phyloP scores from a whole-genome alignment of 2,329 filamentous ascomycete genomes.

The Ascocoryne sarcoides region DNA sequence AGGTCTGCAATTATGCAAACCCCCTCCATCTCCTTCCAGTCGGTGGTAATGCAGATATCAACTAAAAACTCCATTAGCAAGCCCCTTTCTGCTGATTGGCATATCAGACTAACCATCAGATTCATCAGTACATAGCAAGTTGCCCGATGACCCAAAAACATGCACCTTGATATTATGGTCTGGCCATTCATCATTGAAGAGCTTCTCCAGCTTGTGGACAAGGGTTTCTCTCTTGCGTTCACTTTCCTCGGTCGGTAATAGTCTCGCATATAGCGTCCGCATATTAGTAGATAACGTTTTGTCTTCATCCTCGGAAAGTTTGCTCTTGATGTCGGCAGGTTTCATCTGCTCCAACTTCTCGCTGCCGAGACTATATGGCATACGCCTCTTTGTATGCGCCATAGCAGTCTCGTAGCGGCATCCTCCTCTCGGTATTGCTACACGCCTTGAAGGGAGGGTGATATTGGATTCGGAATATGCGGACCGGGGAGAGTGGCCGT shows the following conservation, averaged over 20 bases:
- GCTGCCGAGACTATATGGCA: slow-evolving; percentile 85
- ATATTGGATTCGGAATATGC: slow-evolving; percentile 84
- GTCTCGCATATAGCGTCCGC: slow-evolving; percentile 71
- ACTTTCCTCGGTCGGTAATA: slow-evolving; percentile 74
- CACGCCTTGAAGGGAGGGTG: slow-evolving; percentile 57
- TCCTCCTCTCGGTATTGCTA: slow-evolving; percentile 48
- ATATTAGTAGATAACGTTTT: slow-evolving; percentile 71
- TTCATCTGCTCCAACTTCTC: slow-evolving; percentile 67
- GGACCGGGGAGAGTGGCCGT: slow-evolving; percentile 79
- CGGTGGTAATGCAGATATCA: slow-evolving; percentile 93
- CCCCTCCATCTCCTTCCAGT: slow-evolving; percentile 77
- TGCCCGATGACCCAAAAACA: slow-evolving; percentile 96
- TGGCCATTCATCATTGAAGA: slow-evolving; percentile 88
- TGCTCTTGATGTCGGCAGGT: slow-evolving; percentile 62
- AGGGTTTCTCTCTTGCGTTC: slow-evolving; percentile 67
- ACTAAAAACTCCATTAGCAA: slow-evolving; percentile 43
- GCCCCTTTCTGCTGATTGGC: not conserved
- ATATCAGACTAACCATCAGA: slow-evolving; percentile 67
- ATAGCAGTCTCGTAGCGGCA: slow-evolving; percentile 88
- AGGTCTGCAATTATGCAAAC: slow-evolving; percentile 87
- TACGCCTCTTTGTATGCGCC: slow-evolving; percentile 71
- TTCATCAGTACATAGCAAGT: slow-evolving; percentile 86
- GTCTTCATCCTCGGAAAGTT: slow-evolving; percentile 64
- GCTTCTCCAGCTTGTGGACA: slow-evolving; percentile 76
- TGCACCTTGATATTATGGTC: slow-evolving; percentile 82